These are phyloP conservation scores for Fomitopsis serialis DNA, from an alignment of 768 basidiomycete genomes.

Conservation along the genomic window DNA sequence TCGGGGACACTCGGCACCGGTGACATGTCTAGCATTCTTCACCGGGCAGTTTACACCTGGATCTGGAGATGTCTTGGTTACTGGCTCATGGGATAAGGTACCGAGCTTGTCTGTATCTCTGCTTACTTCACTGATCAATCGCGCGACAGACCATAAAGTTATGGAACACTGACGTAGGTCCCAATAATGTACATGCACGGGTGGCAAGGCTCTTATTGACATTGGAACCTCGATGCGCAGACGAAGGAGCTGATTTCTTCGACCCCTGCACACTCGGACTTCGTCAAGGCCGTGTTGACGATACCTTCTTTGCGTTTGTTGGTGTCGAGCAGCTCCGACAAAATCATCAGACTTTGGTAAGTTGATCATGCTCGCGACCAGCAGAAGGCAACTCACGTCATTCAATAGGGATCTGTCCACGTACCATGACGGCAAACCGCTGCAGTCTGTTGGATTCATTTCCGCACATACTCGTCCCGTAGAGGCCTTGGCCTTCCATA, in stretches of 20 bases:
- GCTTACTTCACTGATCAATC: slow-evolving; percentile 9
- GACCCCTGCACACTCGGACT: slow-evolving; percentile 80
- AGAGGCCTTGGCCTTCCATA: slow-evolving; percentile 62
- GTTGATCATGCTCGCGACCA: slow-evolving; percentile 17
- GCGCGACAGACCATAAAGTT: slow-evolving; percentile 70
- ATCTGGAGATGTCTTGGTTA: slow-evolving; percentile 58
- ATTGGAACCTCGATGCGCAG: slow-evolving; percentile 33
- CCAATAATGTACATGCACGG: not conserved
- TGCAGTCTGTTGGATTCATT: slow-evolving; percentile 59
- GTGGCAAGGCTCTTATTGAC: not conserved
- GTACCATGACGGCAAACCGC: slow-evolving; percentile 32
- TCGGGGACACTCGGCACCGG: slow-evolving; percentile 84
- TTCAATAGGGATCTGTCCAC: slow-evolving; percentile 57
- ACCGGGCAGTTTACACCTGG: slow-evolving; percentile 28
- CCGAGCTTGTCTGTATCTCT: not conserved
- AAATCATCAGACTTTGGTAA: slow-evolving; percentile 82
- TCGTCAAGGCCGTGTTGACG: slow-evolving; percentile 80
- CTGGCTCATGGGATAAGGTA: slow-evolving; percentile 93
- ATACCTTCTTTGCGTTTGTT: slow-evolving; percentile 62
- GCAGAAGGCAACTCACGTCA: too few relatives aligned
- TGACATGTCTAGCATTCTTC: slow-evolving; percentile 74
- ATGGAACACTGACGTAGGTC: slow-evolving; percentile 71
- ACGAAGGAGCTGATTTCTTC: slow-evolving; percentile 65
- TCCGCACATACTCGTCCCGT: slow-evolving; percentile 87
- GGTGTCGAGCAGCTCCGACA: slow-evolving; percentile 88